Conservation (phyloP, 352 stramenopile genomes). For the Elongisporangium prolatum region DNA sequence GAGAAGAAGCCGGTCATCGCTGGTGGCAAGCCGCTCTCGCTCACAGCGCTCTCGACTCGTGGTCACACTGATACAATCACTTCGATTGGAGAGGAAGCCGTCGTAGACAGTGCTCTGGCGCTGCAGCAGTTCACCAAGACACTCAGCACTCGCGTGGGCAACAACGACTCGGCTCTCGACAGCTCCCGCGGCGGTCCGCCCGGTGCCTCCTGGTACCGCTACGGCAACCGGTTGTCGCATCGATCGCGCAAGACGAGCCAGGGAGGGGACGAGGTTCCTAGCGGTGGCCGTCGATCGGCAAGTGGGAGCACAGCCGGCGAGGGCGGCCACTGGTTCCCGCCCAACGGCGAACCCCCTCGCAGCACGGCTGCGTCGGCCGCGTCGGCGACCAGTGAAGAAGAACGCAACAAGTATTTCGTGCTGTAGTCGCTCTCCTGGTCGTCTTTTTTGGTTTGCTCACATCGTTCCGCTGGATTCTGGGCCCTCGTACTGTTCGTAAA, state of each 20-base stretch:
- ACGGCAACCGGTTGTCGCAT: conserved; percentile 64
- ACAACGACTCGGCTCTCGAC: conserved; percentile 33
- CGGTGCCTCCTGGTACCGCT: conserved; percentile 69
- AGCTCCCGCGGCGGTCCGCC: conserved; percentile 13
- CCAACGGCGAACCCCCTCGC: conserved; percentile 8
- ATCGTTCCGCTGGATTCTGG: not conserved
- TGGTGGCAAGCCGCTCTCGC: not conserved
- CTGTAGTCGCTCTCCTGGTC: conserved; percentile 34
- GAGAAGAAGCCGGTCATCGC: conserved; percentile 24
- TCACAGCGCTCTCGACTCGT: conserved; percentile 1
- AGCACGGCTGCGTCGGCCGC: conserved; percentile 8
- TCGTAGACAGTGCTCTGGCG: conserved; percentile 60
- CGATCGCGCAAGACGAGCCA: conserved; percentile 58
- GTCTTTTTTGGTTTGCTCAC: not conserved
- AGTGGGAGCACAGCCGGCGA: conserved; percentile 48
- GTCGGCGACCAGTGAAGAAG: conserved; percentile 55
- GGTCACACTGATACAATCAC: conserved; percentile 38
- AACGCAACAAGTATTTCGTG: conserved; percentile 83
- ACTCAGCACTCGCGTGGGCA: conserved; percentile 65
- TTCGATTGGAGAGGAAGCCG: conserved; percentile 29
- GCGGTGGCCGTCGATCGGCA: conserved; percentile 44
- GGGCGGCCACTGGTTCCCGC: conserved; percentile 32
- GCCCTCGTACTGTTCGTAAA: not conserved
- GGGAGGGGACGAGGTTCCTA: conserved; percentile 28
- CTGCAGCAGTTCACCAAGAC: conserved; percentile 85